Evolutionary conservation across 495 filamentous ascomycete genomes (phyloP).

Genomic region (Penicillium turbatum): DNA sequence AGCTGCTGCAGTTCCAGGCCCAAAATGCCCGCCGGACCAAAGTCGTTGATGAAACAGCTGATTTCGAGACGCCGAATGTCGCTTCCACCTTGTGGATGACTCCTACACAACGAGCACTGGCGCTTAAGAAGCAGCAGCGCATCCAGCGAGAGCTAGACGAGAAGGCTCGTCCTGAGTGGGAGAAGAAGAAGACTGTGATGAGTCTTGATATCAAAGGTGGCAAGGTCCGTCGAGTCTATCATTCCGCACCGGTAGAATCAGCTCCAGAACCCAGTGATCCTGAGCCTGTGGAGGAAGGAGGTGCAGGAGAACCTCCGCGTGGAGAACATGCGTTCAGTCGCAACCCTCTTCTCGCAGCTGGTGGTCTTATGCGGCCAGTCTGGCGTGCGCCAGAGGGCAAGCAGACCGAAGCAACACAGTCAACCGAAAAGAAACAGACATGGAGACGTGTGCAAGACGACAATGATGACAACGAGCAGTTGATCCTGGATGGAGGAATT

Average conservation of each 20-base stretch:
- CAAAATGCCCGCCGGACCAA: conserved; percentile 84
- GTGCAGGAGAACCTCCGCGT: conserved; percentile 18
- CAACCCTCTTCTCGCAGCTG: conserved; percentile 72
- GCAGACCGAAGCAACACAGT: conserved; percentile 31
- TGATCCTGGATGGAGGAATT: conserved; percentile 81
- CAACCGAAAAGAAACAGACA: conserved; percentile 46
- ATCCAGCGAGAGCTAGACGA: conserved; percentile 84
- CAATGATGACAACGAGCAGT: conserved; percentile 81
- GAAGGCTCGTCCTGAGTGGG: conserved; percentile 84
- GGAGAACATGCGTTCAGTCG: conserved; percentile 65
- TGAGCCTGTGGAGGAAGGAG: conserved; percentile 32
- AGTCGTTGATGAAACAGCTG: conserved; percentile 87
- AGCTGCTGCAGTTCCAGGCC: conserved; percentile 75
- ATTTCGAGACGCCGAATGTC: conserved; percentile 73
- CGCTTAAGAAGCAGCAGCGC: conserved; percentile 88
- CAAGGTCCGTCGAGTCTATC: conserved; percentile 71
- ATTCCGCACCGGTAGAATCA: conserved; percentile 35
- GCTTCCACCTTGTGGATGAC: conserved; percentile 81
- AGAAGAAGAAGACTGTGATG: conserved; percentile 84
- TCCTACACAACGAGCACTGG: conserved; percentile 78
- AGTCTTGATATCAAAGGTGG: conserved; percentile 77
- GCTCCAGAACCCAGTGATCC: conserved; percentile 32
- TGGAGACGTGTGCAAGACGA: conserved; percentile 95
- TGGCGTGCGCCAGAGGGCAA: conserved; percentile 57
- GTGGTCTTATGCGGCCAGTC: conserved; percentile 72